Evolutionary conservation across 345 rosid species (phyloP), one percentile per base, ranked within the genome.

Genomic region (Rhodamnia argentea): DNA sequence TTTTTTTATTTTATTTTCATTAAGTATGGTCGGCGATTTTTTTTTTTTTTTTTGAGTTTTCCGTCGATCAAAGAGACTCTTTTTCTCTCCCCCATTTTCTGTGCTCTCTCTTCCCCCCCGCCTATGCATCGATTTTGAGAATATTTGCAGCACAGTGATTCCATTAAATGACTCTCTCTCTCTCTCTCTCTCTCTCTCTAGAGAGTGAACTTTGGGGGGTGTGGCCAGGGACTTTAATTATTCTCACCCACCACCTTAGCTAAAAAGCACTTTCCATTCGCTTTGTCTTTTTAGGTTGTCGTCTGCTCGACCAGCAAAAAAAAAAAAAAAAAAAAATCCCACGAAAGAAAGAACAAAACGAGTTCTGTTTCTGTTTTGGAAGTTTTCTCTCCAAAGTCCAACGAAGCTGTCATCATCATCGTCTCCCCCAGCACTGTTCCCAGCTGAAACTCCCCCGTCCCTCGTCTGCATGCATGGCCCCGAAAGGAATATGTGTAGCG

Each of bases 141-240:
- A 75, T 59, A 37, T 60, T 60, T 44, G 86, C 83, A 74, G 75
- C 44, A 52, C 76, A 85, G 62, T 70, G 53, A 18, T 59, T 26
- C 88, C 78, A 89, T 85, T 88, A 85, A 91, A 90, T 90, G 90
- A 83, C 58, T 51, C 82, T 85, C 15, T 52, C 82, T 85, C 20
- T 86, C 83, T 88, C 91, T 88, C 90, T 88, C 84, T 87, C 92
- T 85, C 88, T 85, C 93, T 32, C 7, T 64, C 23, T 62, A 54
- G 83, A 75, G 83, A 54, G 83, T 32, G 47, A 70, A 70, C 81
- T 9, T 70, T 70, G 81, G 47, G 81, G 26, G 47, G 26, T 70
- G 81, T 70, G 81, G 81, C 47, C 81, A 18, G 81, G 78, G 47
- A 50, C 82, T 29, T 60, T 47, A 84, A 84, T 16, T 84, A 22